phyloP scores from a whole-genome alignment of 208 protist species.

The Trypanosoma lewisi region DNA sequence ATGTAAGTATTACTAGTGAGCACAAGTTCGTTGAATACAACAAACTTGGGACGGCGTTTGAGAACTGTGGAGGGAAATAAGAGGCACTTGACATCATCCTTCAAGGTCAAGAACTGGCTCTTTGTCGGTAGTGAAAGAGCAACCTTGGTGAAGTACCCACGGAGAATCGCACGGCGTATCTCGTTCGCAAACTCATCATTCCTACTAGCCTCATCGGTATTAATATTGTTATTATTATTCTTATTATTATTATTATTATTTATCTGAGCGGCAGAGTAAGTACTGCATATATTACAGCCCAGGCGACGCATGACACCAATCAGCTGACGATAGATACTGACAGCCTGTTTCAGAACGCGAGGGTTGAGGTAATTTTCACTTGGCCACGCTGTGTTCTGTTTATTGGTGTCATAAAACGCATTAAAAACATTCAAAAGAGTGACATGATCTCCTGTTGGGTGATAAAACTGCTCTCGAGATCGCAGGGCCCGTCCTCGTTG shows the following conservation, averaged over 20 bases:
- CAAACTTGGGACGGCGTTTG: conserved; percentile 96
- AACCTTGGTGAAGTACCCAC: conserved; percentile 96
- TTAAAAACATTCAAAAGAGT: conserved; percentile 94
- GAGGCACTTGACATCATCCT: conserved; percentile 95
- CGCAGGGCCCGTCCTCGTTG: conserved; percentile 72
- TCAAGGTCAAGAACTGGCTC: conserved; percentile 94
- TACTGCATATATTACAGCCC: conserved; percentile 50
- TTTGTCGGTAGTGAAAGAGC: conserved; percentile 94
- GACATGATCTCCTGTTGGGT: conserved; percentile 96
- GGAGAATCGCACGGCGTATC: conserved; percentile 90
- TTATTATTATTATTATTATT: neutral
- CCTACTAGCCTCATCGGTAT: conserved; percentile 4
- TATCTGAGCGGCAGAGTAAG: conserved; percentile 40
- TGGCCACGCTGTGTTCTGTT: conserved; percentile 92
- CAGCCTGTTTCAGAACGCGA: conserved; percentile 91
- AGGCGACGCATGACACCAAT: conserved; percentile 88
- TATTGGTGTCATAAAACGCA: conserved; percentile 54
- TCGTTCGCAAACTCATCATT: conserved; percentile 76
- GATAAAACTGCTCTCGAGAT: conserved; percentile 94
- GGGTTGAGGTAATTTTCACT: conserved; percentile 97
- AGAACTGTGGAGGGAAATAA: conserved; percentile 91
- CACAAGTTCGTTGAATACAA: conserved; percentile 98
- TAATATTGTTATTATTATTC: conserved; percentile 2
- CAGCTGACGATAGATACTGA: conserved; percentile 95
- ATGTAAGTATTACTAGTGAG: conserved; percentile 94